Evolutionary conservation across 2,329 filamentous ascomycete genomes (phyloP).

Genomic region (Cercospora sesami): DNA sequence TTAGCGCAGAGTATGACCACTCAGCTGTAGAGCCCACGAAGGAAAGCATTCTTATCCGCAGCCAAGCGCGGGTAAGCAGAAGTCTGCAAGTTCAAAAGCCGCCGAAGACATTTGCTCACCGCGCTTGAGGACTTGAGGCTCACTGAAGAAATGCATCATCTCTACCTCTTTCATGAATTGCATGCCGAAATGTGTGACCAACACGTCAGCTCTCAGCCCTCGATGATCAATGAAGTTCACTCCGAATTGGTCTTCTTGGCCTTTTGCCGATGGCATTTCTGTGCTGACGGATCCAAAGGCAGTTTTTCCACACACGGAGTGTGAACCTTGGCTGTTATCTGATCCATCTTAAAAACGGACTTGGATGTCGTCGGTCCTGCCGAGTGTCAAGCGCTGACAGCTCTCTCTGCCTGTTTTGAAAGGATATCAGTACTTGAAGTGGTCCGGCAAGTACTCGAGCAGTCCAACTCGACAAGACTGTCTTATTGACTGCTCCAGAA

Average conservation of each 20-base stretch:
- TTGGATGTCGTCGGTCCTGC: background rate
- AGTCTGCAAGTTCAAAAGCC: background rate
- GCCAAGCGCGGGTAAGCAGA: background rate
- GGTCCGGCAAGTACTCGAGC: background rate
- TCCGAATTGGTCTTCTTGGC: background rate
- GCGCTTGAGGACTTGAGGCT: background rate
- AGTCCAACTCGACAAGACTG: background rate
- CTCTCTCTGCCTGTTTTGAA: background rate
- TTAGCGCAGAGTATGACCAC: background rate
- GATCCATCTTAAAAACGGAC: background rate
- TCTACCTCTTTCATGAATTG: background rate
- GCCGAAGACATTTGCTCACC: background rate
- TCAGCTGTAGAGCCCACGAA: background rate
- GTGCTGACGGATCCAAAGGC: background rate
- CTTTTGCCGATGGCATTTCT: background rate
- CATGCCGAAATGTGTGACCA: background rate
- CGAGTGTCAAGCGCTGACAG: background rate
- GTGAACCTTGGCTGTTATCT: background rate
- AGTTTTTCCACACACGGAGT: background rate
- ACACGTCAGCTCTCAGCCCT: background rate
- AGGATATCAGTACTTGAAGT: background rate
- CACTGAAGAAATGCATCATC: background rate
- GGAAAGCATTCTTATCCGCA: background rate
- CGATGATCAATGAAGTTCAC: background rate
- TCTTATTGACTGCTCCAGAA: background rate